Percentiles rank a stretch among this genome's conserved stretches.
These are phyloP conservation scores for Colletotrichum musae DNA, from an alignment of 2,329 filamentous ascomycete genomes.

Conservation along the genomic window DNA sequence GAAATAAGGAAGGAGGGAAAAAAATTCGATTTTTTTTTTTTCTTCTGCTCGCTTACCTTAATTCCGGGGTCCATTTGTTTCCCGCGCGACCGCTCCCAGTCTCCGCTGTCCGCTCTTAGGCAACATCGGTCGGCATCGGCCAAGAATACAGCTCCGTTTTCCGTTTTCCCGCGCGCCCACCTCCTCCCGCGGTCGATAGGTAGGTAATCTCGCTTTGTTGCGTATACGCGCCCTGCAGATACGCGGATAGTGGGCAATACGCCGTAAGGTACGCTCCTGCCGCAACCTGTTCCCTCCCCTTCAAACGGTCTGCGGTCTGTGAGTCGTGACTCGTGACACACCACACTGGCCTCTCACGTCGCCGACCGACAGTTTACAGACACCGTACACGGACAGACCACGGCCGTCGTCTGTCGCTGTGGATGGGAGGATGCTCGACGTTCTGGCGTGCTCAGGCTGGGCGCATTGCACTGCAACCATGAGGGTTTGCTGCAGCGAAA, in stretches of 20 bases:
- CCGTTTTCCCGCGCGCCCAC: conserved; percentile 1
- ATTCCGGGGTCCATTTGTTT: conserved; percentile 32
- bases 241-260: conserved; percentile 9
- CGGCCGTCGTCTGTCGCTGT: conserved; percentile 5
- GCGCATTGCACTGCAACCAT: conserved; percentile 19
- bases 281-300: too few species aligned
- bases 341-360: conserved; percentile 3
- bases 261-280: neutral
- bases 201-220: conserved; percentile 14
- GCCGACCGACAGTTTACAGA: conserved; percentile 6
- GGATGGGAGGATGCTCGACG: conserved; percentile 22
- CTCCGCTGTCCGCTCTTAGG: conserved; percentile 17
- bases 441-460: neutral
- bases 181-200: conserved; percentile 1
- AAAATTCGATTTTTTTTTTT: conserved; percentile 1
- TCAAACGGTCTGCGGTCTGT: neutral
- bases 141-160: conserved; percentile 24
- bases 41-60: conserved; percentile 1
- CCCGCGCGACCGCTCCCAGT: conserved; percentile 30
- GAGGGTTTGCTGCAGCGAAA: conserved; percentile 29
- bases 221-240: conserved; percentile 30
- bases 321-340: neutral
- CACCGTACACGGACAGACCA: conserved; percentile 23
- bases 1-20: too few species aligned
- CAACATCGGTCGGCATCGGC: conserved; percentile 22